A percentile compares a stretch with the other conserved stretches of the same genome.
phyloP scores from a whole-genome alignment of 2,329 filamentous ascomycete genomes.

The Akanthomyces lecanii region DNA sequence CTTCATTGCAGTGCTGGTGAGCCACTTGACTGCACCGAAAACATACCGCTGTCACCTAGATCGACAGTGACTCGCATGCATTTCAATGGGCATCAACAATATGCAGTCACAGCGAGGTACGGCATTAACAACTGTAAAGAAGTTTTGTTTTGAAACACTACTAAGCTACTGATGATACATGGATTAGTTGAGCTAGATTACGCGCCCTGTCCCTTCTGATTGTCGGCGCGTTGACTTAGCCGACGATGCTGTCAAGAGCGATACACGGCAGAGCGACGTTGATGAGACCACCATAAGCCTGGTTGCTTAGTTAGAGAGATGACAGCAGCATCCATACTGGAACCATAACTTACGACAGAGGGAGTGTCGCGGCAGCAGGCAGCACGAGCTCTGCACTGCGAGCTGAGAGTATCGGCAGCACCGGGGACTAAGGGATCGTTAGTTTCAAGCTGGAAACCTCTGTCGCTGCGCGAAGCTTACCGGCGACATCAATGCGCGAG shows the following conservation, averaged over 20 bases:
- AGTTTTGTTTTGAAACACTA: not conserved
- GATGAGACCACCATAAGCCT: not conserved
- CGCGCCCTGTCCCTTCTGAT: not conserved
- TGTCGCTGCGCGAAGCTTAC: not conserved
- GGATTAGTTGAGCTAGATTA: not conserved
- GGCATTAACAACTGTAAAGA: not conserved
- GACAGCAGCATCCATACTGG: no score
- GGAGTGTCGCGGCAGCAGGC: not conserved
- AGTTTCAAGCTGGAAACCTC: not conserved
- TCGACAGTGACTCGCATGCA: no score
- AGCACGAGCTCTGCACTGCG: not conserved
- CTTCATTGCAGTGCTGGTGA: no score
- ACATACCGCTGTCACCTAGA: no score
- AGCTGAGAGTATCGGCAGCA: not conserved
- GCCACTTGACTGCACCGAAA: no score
- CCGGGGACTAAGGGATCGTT: not conserved
- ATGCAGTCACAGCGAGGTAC: not conserved
- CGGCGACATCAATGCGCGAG: not conserved
- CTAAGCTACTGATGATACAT: not conserved
- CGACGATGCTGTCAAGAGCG: not conserved
- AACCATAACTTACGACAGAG: not conserved
- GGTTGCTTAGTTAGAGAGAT: not conserved
- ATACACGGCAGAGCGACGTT: not conserved
- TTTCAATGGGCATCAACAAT: no score
- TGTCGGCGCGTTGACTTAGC: not conserved